Percentiles rank a stretch among this genome's conserved stretches.
Evolutionary conservation across 768 basidiomycete species (phyloP).

Genomic region (Pisolithus tinctorius): DNA sequence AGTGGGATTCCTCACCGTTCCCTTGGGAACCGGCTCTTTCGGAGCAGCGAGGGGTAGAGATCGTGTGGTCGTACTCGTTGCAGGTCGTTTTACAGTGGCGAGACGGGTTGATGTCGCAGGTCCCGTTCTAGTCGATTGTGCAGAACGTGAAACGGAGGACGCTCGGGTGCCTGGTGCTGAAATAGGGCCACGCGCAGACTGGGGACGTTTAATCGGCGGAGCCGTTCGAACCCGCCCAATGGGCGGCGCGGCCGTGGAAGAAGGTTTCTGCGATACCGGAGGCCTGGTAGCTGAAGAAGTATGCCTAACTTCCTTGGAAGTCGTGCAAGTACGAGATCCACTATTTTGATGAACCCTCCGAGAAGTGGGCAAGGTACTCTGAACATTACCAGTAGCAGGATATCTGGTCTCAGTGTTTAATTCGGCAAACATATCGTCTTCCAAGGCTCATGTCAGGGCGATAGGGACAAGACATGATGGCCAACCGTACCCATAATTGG

Average conservation of each 20-base stretch:
- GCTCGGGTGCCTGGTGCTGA: conserved; percentile 17
- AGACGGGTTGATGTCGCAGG: conserved; percentile 6
- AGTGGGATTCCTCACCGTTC: neutral
- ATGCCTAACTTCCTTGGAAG: neutral
- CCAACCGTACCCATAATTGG: conserved; percentile 19
- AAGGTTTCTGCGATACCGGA: conserved; percentile 4
- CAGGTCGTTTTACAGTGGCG: conserved; percentile 3
- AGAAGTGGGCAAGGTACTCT: neutral
- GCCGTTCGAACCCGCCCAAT: neutral
- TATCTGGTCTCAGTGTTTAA: conserved; percentile 3
- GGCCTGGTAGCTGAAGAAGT: neutral
- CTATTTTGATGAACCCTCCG: neutral
- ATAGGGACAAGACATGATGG: neutral
- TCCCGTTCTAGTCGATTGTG: conserved; percentile 10
- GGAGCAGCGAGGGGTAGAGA: conserved; percentile 2
- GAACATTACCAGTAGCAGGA: neutral
- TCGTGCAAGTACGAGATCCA: neutral
- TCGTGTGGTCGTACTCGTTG: conserved; percentile 6
- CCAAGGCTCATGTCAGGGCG: conserved; percentile 2
- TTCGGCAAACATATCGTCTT: conserved; percentile 23
- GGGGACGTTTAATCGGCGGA: conserved; percentile 6
- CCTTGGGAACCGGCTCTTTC: conserved; percentile 4
- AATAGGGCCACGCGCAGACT: conserved; percentile 1
- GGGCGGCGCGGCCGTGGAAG: conserved; percentile 4
- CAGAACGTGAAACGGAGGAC: conserved; percentile 10